Evolutionary conservation across 2,329 filamentous ascomycete genomes (phyloP), one percentile per base, ranked within the genome.

Genomic region (Alternaria metachromatica): DNA sequence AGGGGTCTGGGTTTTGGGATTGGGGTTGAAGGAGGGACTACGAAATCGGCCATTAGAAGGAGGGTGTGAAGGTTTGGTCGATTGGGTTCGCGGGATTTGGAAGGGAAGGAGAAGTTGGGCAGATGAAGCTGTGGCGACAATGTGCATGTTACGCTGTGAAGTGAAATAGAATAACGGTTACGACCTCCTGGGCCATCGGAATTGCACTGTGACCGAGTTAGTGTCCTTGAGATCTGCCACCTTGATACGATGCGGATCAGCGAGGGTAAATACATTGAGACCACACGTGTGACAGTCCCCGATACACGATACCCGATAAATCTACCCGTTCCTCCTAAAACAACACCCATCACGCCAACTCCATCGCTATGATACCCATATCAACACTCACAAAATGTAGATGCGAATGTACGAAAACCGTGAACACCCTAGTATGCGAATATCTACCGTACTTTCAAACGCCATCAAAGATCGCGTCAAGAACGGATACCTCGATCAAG

Each of bases 311-410:
- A 37, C 28, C 28, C 6, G 12, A 51, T 33, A 21, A 5, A 3
- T 33, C 18, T 1, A 33, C 28, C 5, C 11, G 6, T 4, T n/a
- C 20, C 28, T 41, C 33, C 7, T 20, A 7, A n/a, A 28, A 15
- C 18, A 13, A 21, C 12, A 26, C 18, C 2, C 41, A 20, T 45
- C 15, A 21, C 2, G 43, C 28, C 41, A 45, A 60, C 44, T 45
- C 60, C 60, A 21, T 49, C 56, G 49, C 60, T 63, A 46, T 55
- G 25, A 55, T 37, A 10, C 26, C 50, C 50, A 63, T 58, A 15
- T 26, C n/a, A 50, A 63, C 55, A 44, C 55, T 43, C 11, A 20
- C 20, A 18, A 23, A 5, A 6, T 5, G 4, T 11, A 18, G n/a
- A 23, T 23, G 13, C 43, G 25, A 20, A 20, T 20, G 15, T 30